Conservation (phyloP, 768 basidiomycete species). For the Arthromyces matolae region DNA sequence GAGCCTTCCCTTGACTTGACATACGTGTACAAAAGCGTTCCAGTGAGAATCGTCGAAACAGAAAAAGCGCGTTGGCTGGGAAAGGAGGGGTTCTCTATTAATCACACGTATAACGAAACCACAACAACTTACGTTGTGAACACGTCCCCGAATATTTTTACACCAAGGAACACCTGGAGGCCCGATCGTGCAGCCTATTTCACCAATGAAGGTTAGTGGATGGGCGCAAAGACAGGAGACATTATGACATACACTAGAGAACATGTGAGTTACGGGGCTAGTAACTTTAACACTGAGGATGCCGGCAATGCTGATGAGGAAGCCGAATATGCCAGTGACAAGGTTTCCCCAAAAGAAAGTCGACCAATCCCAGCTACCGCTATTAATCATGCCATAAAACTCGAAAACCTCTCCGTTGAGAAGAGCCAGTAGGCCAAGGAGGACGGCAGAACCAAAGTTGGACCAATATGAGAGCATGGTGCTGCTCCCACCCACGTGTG, state of each 20-base stretch:
- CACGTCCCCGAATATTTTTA: conserved; percentile 64
- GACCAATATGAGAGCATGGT: conserved; percentile 75
- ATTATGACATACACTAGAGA: conserved; percentile 41
- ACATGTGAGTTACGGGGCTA: conserved; percentile 82
- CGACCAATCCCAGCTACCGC: conserved; percentile 22
- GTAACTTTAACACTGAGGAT: conserved; percentile 81
- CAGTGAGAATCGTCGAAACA: conserved; percentile 56
- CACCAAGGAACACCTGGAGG: conserved; percentile 64
- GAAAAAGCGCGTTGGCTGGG: conserved; percentile 56
- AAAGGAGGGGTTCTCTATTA: not conserved
- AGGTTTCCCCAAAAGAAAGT: conserved; percentile 28
- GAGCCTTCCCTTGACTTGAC: conserved; percentile 49
- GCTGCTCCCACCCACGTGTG: conserved; percentile 65
- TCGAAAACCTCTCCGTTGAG: conserved; percentile 63
- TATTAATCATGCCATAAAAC: conserved; percentile 42
- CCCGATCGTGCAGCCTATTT: conserved; percentile 73
- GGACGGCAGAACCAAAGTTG: conserved; percentile 60
- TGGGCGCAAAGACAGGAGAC: not conserved
- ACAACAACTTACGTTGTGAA: conserved; percentile 49
- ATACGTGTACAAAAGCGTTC: conserved; percentile 70
- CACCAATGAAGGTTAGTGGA: not conserved
- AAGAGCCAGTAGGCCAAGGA: conserved; percentile 56
- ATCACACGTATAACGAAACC: not conserved
- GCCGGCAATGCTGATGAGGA: conserved; percentile 77
- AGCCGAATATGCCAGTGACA: conserved; percentile 64